These are phyloP conservation scores for Taphrina wiesneri DNA, from an alignment of 1,139 yeast species.

Conservation along the genomic window DNA sequence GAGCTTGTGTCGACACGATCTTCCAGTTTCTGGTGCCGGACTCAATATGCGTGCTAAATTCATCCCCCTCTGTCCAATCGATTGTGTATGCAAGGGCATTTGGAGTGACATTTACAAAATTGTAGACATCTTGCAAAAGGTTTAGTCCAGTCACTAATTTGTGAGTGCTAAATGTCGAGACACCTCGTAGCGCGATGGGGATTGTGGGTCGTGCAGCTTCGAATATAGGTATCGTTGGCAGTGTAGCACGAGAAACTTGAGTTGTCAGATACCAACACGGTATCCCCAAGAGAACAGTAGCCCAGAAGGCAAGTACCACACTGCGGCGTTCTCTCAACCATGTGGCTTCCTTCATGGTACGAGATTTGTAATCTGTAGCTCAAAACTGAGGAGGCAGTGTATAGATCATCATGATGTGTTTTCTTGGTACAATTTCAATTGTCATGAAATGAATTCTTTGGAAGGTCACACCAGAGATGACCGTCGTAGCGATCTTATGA, in stretches of 20 bases:
- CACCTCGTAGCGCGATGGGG: slow-evolving; percentile 42
- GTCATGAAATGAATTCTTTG: too few species aligned
- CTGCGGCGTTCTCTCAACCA: slow-evolving; percentile 16
- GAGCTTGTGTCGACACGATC: slow-evolving; percentile 46
- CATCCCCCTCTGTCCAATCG: background rate
- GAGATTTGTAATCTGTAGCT: background rate
- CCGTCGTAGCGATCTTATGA: too few species aligned
- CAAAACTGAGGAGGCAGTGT: background rate
- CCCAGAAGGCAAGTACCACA: slow-evolving; percentile 25
- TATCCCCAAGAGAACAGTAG: slow-evolving; percentile 59
- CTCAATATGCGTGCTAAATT: background rate
- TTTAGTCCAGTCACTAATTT: slow-evolving; percentile 48
- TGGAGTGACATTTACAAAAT: slow-evolving; percentile 50
- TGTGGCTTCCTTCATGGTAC: background rate
- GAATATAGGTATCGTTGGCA: slow-evolving; percentile 52
- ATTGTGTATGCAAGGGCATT: slow-evolving; percentile 37
- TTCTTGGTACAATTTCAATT: too few species aligned
- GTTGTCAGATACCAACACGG: slow-evolving; percentile 77
- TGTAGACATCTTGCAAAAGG: slow-evolving; percentile 4
- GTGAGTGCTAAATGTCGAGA: slow-evolving; percentile 60
- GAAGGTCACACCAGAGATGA: too few species aligned
- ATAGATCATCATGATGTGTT: too few species aligned
- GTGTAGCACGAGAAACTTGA: slow-evolving; percentile 68
- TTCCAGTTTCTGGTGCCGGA: slow-evolving; percentile 48
- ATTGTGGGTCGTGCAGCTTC: slow-evolving; percentile 1